phyloP scores from a whole-genome alignment of 2,329 filamentous ascomycete genomes.

The Fusarium avenaceum region DNA sequence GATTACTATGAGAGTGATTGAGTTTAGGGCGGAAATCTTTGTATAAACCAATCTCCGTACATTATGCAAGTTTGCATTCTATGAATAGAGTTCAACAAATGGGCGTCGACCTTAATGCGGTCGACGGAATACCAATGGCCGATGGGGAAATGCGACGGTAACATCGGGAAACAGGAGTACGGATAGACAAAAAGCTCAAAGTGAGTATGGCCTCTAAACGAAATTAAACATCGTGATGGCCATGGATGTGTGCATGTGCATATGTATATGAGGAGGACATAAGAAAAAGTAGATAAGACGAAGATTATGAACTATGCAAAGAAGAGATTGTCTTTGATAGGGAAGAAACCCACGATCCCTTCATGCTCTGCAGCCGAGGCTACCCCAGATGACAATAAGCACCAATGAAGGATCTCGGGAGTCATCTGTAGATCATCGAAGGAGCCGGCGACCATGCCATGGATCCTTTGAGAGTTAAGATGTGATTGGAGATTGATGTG shows the following conservation, averaged over 20 bases:
- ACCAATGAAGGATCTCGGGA: conserved; percentile 31
- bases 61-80: conserved; percentile 29
- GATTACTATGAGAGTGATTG: conserved; percentile 8
- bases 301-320: too few relatives aligned
- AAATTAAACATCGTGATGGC: conserved; percentile 17
- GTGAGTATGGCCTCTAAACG: conserved; percentile 17
- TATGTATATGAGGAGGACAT: neutral
- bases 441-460: conserved; percentile 23
- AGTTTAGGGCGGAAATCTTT: conserved; percentile 9
- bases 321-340: neutral
- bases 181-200: conserved; percentile 15
- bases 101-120: conserved; percentile 25
- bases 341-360: neutral
- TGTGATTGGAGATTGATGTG: conserved; percentile 11
- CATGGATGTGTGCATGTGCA: neutral
- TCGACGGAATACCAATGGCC: conserved; percentile 9
- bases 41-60: conserved; percentile 22
- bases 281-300: neutral
- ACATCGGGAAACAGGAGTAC: conserved; percentile 26
- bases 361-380: neutral
- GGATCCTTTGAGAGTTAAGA: conserved; percentile 16
- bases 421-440: conserved; percentile 37
- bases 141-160: conserved; percentile 33
- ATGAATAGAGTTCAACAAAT: conserved; percentile 40
- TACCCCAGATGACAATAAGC: conserved; percentile 6